Evolutionary conservation across 768 basidiomycete species (phyloP), one percentile per base, ranked within the genome.

Genomic region (Rhodotorula babjevae): DNA sequence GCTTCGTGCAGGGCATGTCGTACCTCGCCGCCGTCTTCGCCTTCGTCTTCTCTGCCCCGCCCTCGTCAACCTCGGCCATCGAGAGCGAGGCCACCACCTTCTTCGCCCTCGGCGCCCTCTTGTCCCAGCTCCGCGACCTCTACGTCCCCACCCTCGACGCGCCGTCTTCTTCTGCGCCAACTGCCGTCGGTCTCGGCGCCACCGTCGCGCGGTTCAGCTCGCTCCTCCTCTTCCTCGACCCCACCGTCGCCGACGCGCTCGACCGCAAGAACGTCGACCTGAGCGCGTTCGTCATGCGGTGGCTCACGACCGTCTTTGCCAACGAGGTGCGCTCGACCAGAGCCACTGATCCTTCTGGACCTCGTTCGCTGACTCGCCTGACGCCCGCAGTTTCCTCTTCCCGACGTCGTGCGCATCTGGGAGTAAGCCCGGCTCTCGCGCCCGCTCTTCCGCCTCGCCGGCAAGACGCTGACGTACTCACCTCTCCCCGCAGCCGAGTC

Each of bases 41-140:
- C 49, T 70, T 56, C 63, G 46, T 76, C 69, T 73, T 76, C 21
- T 29, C 64, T 6, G 31, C 49, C 49, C 5, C 44, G 23, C 27
- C 63, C 5, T 11, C 27, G 9, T 15, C 50, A 27, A n/a, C n/a
- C n/a, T 29, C 44, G 7, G 40, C 49, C 18, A 60, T 53, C 42
- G 42, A 42, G 1, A 44, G 47, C 56, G 66, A 72, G 36, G 56
- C 71, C 3, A 12, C 53, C 9, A 72, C 75, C 19, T 76, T 76
- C 67, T 71, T 70, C 63, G 75, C 72, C 15, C 27, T 76, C 63
- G 60, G 63, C 15, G 65, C 72, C 8, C 55, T 73, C 49, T 46
- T 76, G 49, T 58, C 69, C 10, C 75, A 73, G 46, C 66, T 76
- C 4, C 71, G 60, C 40, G 75, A 76, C 62, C 75, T 76, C 25